A percentile compares a stretch with the other conserved stretches of the same genome.
These are phyloP conservation scores for Chenopodium album DNA, from an alignment of 148 eudicot genomes.

Conservation along the genomic window DNA sequence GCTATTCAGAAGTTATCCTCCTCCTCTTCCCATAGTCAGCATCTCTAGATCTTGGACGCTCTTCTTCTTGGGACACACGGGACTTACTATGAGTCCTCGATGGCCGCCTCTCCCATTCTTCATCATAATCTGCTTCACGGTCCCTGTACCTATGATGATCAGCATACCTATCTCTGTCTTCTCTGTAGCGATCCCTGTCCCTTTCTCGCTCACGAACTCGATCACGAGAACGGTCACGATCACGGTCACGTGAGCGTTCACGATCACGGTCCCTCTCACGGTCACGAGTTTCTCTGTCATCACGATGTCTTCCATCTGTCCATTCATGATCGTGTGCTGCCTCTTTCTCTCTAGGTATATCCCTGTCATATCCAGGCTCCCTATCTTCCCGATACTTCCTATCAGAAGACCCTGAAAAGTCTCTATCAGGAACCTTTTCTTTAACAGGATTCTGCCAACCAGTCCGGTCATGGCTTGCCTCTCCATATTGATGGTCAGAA, in stretches of 20 bases:
- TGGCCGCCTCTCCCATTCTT: slow-evolving; percentile 76
- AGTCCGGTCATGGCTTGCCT: slow-evolving; percentile 65
- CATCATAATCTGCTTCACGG: slow-evolving; percentile 68
- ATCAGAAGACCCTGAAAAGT: slow-evolving; percentile 79
- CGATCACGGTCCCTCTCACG: slow-evolving; percentile 53
- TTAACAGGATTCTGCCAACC: slow-evolving; percentile 53
- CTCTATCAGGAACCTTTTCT: slow-evolving; percentile 73
- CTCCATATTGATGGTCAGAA: slow-evolving; percentile 80
- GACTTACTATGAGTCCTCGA: slow-evolving; percentile 70
- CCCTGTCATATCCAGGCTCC: slow-evolving; percentile 72
- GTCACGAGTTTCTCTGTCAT: slow-evolving; percentile 58
- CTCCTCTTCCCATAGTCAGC: slow-evolving; percentile 77
- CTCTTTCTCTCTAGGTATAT: slow-evolving; percentile 60
- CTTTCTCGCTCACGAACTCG: slow-evolving; percentile 43
- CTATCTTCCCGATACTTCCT: slow-evolving; percentile 73
- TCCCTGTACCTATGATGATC: slow-evolving; percentile 78
- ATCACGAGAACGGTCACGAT: slow-evolving; percentile 51
- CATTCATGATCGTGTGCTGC: slow-evolving; percentile 46
- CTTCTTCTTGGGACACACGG: slow-evolving; percentile 48
- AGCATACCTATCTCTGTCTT: slow-evolving; percentile 58
- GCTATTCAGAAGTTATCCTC: slow-evolving; percentile 51
- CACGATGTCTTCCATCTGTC: slow-evolving; percentile 64
- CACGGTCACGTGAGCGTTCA: slow-evolving; percentile 57
- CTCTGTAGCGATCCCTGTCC: slow-evolving; percentile 64
- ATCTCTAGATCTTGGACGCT: slow-evolving; percentile 68